Evolutionary conservation across 768 basidiomycete genomes (phyloP).

Genomic region (Tephrocybe sp.): DNA sequence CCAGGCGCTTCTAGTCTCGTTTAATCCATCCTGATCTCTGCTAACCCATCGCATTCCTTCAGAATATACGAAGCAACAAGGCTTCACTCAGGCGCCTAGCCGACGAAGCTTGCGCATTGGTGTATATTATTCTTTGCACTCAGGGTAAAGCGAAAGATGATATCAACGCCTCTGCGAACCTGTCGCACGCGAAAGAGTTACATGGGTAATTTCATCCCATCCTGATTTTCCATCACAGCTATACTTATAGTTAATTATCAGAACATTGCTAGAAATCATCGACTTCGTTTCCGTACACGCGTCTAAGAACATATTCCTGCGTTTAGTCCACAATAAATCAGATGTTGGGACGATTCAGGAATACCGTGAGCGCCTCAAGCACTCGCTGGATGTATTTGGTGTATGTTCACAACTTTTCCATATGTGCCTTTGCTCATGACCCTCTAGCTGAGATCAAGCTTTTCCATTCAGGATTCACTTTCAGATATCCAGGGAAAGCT

Average conservation of each 20-base stretch:
- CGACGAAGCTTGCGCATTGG: neutral
- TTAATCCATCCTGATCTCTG: no score
- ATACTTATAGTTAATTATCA: neutral
- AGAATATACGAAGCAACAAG: neutral
- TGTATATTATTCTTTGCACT: neutral
- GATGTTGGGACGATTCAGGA: neutral
- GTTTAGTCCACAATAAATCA: constrained; percentile 1
- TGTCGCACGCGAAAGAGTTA: neutral
- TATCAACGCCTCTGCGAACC: neutral
- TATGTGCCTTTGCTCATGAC: no score
- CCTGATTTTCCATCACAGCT: no score
- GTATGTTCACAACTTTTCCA: no score
- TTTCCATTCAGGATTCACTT: no score
- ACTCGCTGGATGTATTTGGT: neutral
- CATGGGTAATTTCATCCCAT: neutral
- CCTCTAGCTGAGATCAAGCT: no score
- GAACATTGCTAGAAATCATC: neutral
- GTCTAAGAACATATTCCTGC: neutral
- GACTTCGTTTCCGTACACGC: neutral
- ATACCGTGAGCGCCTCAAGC: constrained; percentile 4
- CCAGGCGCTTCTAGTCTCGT: neutral
- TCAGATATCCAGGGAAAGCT: no score
- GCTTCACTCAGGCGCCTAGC: neutral
- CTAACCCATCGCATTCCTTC: neutral
- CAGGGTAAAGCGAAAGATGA: neutral